Base-by-base conservation (phyloP, 2,329 filamentous ascomycete species). In the Coniella vitis region DNA sequence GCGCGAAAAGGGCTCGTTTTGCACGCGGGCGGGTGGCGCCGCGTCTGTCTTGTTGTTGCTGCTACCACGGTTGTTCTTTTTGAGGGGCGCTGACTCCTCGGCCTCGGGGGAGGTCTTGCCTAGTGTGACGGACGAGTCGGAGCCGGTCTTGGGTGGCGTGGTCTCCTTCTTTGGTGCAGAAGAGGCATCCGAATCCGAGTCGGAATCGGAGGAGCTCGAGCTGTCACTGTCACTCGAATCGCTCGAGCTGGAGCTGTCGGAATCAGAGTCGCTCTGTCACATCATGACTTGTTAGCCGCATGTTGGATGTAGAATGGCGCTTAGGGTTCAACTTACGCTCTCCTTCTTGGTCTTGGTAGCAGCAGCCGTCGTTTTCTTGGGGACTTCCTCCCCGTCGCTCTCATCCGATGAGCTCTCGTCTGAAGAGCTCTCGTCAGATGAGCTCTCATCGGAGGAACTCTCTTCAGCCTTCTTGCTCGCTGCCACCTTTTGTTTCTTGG, bases 1-100 rank as follows among this genome's bases (percentile, higher is more conserved):
- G 60, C 83, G 87, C 54, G 80, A 94, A 72, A 87, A 96, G 57
- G 78, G 90, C 65, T 77, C 77, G 64, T 76, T 83, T 31, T 47
- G 49, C 55, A 69, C 74, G 68, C 75, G 70, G 69, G 76, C 78
- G 56, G 62, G 50, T 55, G 62, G 43, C 58, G 65, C 58, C 60
- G 59, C 57, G 52, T 63, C 65, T 20, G 65, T 73, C 54, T 67
- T 65, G 61, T 76, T 76, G 56, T 63, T 63, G 21, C 64, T 77
- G 56, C 63, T 63, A 20, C 64, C 61, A 61, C 69, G 69, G 65
- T 70, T 69, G 48, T 51, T 34, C 56, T 66, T 67, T 29, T 42
- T 42, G 48, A 53, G 45, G 14, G 57, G 38, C 42, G 59, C 55
- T 4, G 74, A 75, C 58, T 77, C 69, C 42, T 57, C 69, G 38